Evolutionary conservation across 2,329 filamentous ascomycete species (phyloP), one percentile per base, ranked within the genome.

Genomic region (Rutstroemia sp.): DNA sequence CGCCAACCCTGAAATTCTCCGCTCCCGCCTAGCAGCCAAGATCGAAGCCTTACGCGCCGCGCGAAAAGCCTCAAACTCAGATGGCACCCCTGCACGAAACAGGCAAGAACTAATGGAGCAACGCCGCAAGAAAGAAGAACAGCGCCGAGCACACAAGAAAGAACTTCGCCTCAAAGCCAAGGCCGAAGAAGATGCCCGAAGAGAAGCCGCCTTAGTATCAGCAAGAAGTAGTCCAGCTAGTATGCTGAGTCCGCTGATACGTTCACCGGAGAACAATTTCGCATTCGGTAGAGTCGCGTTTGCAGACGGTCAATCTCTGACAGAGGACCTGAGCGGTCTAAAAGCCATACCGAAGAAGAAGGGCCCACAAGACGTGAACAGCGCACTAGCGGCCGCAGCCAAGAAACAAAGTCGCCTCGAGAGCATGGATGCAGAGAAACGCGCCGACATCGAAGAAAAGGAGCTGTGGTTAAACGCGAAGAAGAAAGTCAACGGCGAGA

Each of bases 261-360:
- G 79, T 57, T 69, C 78, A 8, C 76, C 77, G 36, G 72, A 79
- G 60, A 86, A 83, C 67, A 88, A 86, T 74, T 95, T 96, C 69
- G 84, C 89, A 5, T 99, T 97, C 71, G 91, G 92, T 34, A 86
- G 89, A 38, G 84, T 99, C n/a, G 84, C 89, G 10, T 99, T 97
- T 70, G 82, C 82, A 4, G 92, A 97, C 68, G 92, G 92, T 40
- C 81, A 89, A 51, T 81, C 87, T 60, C 78, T 95, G 49, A 89
- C 92, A 51, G 81, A 89, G 59, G 83, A 86, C 57, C 78, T 88
- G 17, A 76, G 76, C 5, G 75, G 74, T 45, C 74, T 87, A 17
- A 72, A 88, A 16, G 85, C 86, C 54, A 79, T 83, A 59, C 81
- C 81, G 67, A 89, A 88, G 74, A 86, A 84, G 71, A 91, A 89